A percentile compares a stretch with the other conserved stretches of the same genome.
Evolutionary conservation across 2,329 filamentous ascomycete genomes (phyloP).

Genomic region (Madurella fahalii): DNA sequence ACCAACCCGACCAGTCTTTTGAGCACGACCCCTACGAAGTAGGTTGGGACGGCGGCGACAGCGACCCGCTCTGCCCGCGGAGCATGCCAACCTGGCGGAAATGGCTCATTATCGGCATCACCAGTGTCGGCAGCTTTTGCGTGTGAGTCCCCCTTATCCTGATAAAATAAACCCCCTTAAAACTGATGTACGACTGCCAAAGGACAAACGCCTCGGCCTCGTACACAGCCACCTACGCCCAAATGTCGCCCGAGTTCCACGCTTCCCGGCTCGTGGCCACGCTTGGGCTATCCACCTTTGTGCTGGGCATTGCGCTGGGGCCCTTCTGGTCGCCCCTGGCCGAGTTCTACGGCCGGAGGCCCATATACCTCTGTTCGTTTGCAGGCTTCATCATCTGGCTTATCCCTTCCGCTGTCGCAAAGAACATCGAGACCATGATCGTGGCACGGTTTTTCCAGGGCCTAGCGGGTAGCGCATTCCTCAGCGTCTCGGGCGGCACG

Average conservation of each 20-base stretch:
- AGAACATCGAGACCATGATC: conserved; percentile 76
- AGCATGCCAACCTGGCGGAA: conserved; percentile 63
- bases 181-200: neutral
- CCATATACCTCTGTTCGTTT: conserved; percentile 75
- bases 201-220: conserved; percentile 84
- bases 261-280: conserved; percentile 69
- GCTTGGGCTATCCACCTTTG: conserved; percentile 76
- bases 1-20: neutral
- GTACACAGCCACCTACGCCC: conserved; percentile 77
- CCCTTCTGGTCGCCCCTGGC: conserved; percentile 63
- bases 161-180: neutral
- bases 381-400: conserved; percentile 72
- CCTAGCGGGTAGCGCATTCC: conserved; percentile 63
- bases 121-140: conserved; percentile 71
- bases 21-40: conserved; percentile 61
- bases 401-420: conserved; percentile 75
- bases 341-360: conserved; percentile 77
- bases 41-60: conserved; percentile 62
- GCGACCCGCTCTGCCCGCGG: conserved; percentile 70
- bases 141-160: conserved; percentile 59
- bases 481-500: conserved; percentile 76
- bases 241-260: conserved; percentile 71
- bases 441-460: conserved; percentile 74
- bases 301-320: conserved; percentile 66
- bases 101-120: conserved; percentile 74